Conservation (phyloP, 345 rosid genomes). For the Melastoma malabathricum region DNA sequence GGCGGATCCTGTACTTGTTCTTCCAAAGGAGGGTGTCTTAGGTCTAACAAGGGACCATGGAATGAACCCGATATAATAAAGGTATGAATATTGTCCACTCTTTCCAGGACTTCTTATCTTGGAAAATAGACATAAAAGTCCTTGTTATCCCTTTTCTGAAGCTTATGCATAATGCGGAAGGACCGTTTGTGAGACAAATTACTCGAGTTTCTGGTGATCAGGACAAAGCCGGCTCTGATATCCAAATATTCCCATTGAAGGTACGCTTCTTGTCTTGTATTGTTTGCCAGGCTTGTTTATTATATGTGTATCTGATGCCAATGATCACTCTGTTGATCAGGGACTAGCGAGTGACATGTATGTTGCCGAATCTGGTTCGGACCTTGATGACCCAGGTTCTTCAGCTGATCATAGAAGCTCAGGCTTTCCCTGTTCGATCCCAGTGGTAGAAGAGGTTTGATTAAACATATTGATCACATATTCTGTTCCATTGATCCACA, state of each 20-base stretch:
- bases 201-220: slow-evolving; percentile 38
- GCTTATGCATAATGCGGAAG: slow-evolving; percentile 57
- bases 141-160: slow-evolving; percentile 9
- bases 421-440: slow-evolving; percentile 25
- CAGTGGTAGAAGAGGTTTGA: slow-evolving; percentile 48
- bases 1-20: slow-evolving; percentile 91
- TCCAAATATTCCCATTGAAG: slow-evolving; percentile 40
- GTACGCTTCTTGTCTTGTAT: slow-evolving; percentile 17
- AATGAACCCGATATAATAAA: slow-evolving; percentile 82
- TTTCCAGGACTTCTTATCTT: too few species aligned
- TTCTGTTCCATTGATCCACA: too few species aligned
- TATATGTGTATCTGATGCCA: too few species aligned
- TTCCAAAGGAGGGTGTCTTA: slow-evolving; percentile 75
- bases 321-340: slow-evolving; percentile 18
- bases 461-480: too few species aligned
- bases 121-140: too few species aligned
- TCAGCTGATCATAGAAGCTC: slow-evolving; percentile 26
- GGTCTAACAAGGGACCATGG: slow-evolving; percentile 95
- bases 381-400: slow-evolving; percentile 44
- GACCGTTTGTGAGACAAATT: slow-evolving; percentile 40
- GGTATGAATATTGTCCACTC: slow-evolving; percentile 20
- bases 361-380: slow-evolving; percentile 48
- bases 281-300: too few species aligned
- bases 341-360: slow-evolving; percentile 36
- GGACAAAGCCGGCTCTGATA: slow-evolving; percentile 28